A percentile compares a stretch with the other conserved stretches of the same genome.
phyloP scores from a whole-genome alignment of 2,329 filamentous ascomycete species.

The Zalaria obscura region DNA sequence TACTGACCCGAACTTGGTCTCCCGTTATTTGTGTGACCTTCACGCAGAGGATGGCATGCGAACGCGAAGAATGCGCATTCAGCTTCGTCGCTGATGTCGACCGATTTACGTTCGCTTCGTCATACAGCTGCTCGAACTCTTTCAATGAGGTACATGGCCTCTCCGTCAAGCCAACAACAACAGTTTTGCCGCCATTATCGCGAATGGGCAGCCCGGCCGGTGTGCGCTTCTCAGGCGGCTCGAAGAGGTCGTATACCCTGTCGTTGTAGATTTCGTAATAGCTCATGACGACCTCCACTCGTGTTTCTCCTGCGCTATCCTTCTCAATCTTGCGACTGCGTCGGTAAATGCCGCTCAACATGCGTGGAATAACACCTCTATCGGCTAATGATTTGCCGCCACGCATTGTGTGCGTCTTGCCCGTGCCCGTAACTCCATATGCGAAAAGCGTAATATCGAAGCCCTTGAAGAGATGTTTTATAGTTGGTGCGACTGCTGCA shows the following conservation, averaged over 20 bases:
- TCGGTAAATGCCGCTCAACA: conserved; percentile 76
- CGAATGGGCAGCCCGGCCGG: conserved; percentile 66
- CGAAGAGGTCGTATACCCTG: conserved; percentile 83
- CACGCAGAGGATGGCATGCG: conserved; percentile 81
- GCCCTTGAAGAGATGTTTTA: conserved; percentile 85
- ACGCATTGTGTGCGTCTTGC: conserved; percentile 93
- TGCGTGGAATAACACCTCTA: conserved; percentile 71
- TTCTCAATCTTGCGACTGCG: conserved; percentile 74
- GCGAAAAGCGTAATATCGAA: conserved; percentile 83
- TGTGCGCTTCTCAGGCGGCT: conserved; percentile 75
- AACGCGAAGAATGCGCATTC: conserved; percentile 80
- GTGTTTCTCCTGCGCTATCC: conserved; percentile 56
- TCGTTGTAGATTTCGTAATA: conserved; percentile 98
- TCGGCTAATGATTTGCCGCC: conserved; percentile 77
- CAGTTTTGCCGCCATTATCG: conserved; percentile 74
- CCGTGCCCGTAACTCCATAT: conserved; percentile 84
- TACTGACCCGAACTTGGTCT: conserved; percentile 58
- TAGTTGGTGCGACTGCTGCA: conserved; percentile 61
- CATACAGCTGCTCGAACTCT: conserved; percentile 81
- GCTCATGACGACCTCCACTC: conserved; percentile 61
- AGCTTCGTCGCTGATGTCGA: conserved; percentile 85
- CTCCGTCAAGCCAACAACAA: conserved; percentile 76
- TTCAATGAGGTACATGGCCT: conserved; percentile 69
- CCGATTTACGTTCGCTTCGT: conserved; percentile 81
- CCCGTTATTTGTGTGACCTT: conserved; percentile 68